Conservation (phyloP, 1,284 basidiomycete species). For the Apiotrichum brassicae region DNA sequence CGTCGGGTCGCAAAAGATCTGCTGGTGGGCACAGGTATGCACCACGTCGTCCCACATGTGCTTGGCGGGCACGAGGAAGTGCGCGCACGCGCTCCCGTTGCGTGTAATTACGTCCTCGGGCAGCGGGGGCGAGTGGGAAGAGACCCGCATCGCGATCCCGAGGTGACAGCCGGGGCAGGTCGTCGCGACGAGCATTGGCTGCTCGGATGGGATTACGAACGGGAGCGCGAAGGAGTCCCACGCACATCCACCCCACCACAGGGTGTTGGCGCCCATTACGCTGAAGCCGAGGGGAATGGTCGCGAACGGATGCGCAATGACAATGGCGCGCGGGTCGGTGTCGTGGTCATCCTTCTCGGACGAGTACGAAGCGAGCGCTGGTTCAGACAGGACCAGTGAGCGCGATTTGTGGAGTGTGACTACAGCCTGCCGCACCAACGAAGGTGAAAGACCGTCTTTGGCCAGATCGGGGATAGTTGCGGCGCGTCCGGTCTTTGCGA, state of each 20-base stretch:
- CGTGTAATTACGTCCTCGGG: background rate
- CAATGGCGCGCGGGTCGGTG: background rate
- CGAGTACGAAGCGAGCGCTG: background rate
- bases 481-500: background rate
- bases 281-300: conserved; percentile 8
- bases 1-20: background rate
- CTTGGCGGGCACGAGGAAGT: conserved; percentile 7
- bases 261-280: conserved; percentile 1
- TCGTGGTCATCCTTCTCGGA: background rate
- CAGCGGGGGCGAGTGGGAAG: background rate
- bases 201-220: background rate
- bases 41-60: conserved; percentile 10
- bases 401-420: background rate
- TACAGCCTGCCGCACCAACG: background rate
- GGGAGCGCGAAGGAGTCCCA: conserved; percentile 9
- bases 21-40: conserved; percentile 8
- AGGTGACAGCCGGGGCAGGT: conserved; percentile 3
- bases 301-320: conserved; percentile 12
- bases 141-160: conserved; percentile 3
- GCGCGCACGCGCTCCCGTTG: background rate
- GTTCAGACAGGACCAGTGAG: background rate
- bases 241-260: conserved; percentile 6
- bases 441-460: background rate
- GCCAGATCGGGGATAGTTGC: background rate
- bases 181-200: conserved; percentile 4